Evolutionary conservation across 177 flowering plant genomes (phyloP), one percentile per base, ranked within the genome.

Genomic region (Tripterygium wilfordii): DNA sequence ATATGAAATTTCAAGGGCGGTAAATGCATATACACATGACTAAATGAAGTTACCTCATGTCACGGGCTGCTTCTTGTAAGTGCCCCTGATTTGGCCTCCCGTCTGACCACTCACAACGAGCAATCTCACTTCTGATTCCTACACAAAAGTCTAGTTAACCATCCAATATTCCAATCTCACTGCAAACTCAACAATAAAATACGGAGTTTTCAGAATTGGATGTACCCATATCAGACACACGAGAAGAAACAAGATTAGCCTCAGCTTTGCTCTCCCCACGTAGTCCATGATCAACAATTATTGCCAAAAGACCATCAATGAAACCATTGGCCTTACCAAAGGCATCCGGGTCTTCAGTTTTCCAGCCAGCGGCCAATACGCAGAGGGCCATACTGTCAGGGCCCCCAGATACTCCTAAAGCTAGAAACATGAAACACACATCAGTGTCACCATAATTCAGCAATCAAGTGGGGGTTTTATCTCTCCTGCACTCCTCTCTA

Each of bases 381-480:
- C 92, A 86, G 3, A 89, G 60, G 0, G 95, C 92, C 66, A 89
- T 72, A 56, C 97, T 89, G 47, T 89, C 97, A 6, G 92, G 84
- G 12, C 97, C 97, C 5, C 97, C 97, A 22, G 95, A 83, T 8
- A 89, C 95, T 18, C 88, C 97, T 21, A 89, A 17, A 38, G 95
- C 97, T 89, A 65, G 30, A 74, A 54, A 45, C 8, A 16, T 43
- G 48, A 16, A 14, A 48, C 58, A 24, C 19, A 48, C 23, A 33
- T 1, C 22, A 43, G 16, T 3, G 3, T 42, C 29, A 5, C 39
- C 36, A 2, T 39, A n/a, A 30, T 19, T 13, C 10, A 12, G 3
- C 17, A 20, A n/a, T n/a, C n/a, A n/a, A n/a, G n/a, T n/a, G n/a
- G n/a, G n/a, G n/a, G n/a, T n/a, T n/a, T n/a, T n/a, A n/a, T n/a